Evolutionary conservation across 768 basidiomycete genomes (phyloP), one percentile per base, ranked within the genome.

Genomic region (Psilocybe cyanescens): DNA sequence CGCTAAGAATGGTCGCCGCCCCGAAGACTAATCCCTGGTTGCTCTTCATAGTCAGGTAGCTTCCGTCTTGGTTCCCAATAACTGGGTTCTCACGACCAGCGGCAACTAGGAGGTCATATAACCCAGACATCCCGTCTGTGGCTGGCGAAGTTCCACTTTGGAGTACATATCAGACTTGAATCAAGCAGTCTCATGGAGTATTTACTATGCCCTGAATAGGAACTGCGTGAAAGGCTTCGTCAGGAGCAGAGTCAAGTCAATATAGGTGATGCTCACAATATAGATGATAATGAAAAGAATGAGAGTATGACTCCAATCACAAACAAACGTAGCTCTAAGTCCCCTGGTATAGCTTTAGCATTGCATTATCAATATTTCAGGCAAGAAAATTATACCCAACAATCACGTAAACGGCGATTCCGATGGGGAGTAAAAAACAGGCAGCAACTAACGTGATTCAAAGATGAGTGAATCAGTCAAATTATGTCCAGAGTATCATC

Each of bases 1-100:
- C 79, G 55, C 77, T 76, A 19, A 74, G 57, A 29, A 80, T 71
- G 2, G 70, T 71, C 5, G 75, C 72, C 17, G 75, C 75, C 56
- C 79, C 80, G 45, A 81, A 80, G 11, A 81, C 75, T 17, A 82
- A 67, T 5, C 76, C 80, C 59, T 79, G 75, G 46, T 79, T 76
- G 14, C 83, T 83, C 63, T 83, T 83, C 80, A 87, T 82, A 0
- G 86, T 86, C 39, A 85, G 60, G 64, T 86, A 86, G 55, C 81
- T 82, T 4, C 86, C 83, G 14, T 77, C 73, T 46, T 76, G 63
- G 62, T 85, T 86, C 7, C 85, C 84, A 0, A 60, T 62, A 0
- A 86, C 83, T 0, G 85, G 85, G 0, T 71, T 69, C n/a, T 78
- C 75, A 2, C 70, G 57, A 1, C 76, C 79, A 3, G 86, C 86